These are phyloP conservation scores for Plasmodium yoelii DNA, from an alignment of 169 alveolate genomes.

Conservation along the genomic window DNA sequence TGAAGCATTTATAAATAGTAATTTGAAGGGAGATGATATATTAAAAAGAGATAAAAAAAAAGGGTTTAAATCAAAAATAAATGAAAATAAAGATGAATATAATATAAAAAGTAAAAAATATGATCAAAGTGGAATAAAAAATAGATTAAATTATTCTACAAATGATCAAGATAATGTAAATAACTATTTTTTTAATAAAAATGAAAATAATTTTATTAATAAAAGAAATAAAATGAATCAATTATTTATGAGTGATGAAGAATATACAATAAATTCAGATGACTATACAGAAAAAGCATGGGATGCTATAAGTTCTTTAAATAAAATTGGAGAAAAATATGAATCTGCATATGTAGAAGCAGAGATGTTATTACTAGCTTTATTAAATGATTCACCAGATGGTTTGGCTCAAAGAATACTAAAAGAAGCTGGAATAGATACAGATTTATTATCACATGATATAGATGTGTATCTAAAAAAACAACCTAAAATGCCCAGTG, in stretches of 20 bases:
- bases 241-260: constrained; percentile 78
- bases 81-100: background rate
- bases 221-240: background rate
- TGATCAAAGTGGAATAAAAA: background rate
- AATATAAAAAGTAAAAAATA: too few relatives aligned
- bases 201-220: too few relatives aligned
- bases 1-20: background rate
- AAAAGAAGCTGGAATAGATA: constrained; percentile 82
- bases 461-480: constrained; percentile 84
- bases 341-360: constrained; percentile 91
- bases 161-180: background rate
- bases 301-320: constrained; percentile 89
- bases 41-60: constrained; percentile 5
- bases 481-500: constrained; percentile 89
- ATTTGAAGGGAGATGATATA: constrained; percentile 5
- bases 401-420: constrained; percentile 83
- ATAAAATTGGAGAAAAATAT: constrained; percentile 84
- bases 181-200: background rate
- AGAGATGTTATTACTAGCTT: constrained; percentile 86
- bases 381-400: constrained; percentile 85
- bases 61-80: constrained; percentile 15
- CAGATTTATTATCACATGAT: constrained; percentile 83
- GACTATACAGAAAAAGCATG: constrained; percentile 92
- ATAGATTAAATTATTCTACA: background rate
- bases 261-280: constrained; percentile 87